Conservation (phyloP, 192 early-diverging fungal species). For the Podila horticola region DNA sequence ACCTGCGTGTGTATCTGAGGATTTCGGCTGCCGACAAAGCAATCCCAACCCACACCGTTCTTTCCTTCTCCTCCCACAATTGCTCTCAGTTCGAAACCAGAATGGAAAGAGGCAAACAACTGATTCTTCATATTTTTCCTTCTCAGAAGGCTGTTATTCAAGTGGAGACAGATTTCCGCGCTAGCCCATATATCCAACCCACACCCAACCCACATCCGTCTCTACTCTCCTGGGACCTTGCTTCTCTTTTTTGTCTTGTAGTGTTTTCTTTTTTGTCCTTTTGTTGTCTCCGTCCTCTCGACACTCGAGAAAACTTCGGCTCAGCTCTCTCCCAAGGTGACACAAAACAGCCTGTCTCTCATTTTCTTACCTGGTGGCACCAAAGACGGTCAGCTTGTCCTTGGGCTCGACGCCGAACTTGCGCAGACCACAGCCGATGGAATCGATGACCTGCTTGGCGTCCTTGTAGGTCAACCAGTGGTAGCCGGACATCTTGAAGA, state of each 20-base stretch:
- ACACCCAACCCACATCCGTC: too few species aligned
- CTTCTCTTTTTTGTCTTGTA: background rate
- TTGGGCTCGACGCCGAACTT: conserved; percentile 66
- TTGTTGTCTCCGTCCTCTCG: background rate
- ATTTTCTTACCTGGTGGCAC: conserved; percentile 72
- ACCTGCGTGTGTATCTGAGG: background rate
- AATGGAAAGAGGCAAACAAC: background rate
- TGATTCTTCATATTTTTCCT: background rate
- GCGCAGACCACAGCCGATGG: conserved; percentile 78
- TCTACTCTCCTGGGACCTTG: background rate
- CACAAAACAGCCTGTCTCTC: background rate
- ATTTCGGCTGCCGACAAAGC: background rate
- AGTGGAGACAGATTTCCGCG: background rate
- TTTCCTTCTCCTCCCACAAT: background rate
- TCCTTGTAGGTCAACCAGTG: conserved; percentile 85
- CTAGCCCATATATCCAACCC: too few species aligned
- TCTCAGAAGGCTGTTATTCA: background rate
- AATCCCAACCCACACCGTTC: background rate
- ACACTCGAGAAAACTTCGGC: too few species aligned
- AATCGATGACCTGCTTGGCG: conserved; percentile 59
- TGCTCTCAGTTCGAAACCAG: too few species aligned
- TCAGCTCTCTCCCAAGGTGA: too few species aligned
- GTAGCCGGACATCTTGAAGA: conserved; percentile 82
- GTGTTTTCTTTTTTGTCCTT: background rate
- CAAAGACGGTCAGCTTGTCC: conserved; percentile 71